Base-by-base conservation (phyloP, 148 eudicot species). In the Persicaria maculosa region DNA sequence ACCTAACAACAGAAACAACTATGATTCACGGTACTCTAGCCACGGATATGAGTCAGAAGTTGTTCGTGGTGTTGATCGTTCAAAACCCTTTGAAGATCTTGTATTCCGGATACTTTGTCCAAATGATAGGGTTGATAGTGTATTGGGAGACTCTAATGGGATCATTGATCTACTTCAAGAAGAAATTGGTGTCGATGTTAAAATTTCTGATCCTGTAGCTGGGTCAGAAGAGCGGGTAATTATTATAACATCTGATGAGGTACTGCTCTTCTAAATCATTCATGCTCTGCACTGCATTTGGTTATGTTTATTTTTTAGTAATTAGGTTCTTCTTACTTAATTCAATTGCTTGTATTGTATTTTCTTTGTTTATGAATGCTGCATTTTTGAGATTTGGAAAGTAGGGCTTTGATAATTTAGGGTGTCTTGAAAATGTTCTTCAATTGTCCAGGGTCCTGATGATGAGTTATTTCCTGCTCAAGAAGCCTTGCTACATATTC, bases 381-480 rank as follows among this genome's bases (percentile, higher is more conserved):
- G 43, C 43, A 46, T 78, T 64, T 4, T 73, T 3, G 72, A 11
- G 36, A 59, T n/a, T 22, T n/a, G 65, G 9, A 59, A 59, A 59
- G 65, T n/a, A 59, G 20, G 16, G 8, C 15, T 22, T 59, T 59
- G 65, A 11, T 59, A 59, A 31, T 31, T 31, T 31, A 31, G 40
- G 40, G 40, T 31, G 2, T 31, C 40, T 31, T 31, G 40, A 64
- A 64, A 10, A 4, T 64, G 70, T 65, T 40, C 7, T 14, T 15
- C 9, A 43, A n/a, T 6, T 65, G 19, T 44, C n/a, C 74, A 93
- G 98, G 98, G 97, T 48, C 98, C 97, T 55, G 97, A 93, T 59
- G 97, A 93, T 77, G 98, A 93, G 78, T 85, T 93, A 72, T 93
- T 93, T 87, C 98, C 98, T 48, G 98, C 98, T 77, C 98, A 95